Evolutionary conservation across 75 land plant species (phyloP), one percentile per base, ranked within the genome.

Genomic region (Picea sitchensis): DNA sequence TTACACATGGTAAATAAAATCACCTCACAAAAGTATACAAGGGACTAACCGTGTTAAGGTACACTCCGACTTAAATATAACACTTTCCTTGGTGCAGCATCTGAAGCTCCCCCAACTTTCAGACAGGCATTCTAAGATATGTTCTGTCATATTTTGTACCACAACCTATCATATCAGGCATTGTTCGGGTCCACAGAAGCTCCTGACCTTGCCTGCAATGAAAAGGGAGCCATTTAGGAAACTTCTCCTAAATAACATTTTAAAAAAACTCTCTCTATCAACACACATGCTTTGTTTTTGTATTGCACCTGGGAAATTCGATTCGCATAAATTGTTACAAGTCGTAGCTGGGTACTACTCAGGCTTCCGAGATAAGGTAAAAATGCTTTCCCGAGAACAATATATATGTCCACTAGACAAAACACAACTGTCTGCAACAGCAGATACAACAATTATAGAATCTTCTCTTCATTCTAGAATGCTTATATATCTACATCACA

Each of bases 261-360:
- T 20, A 31, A 18, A 31, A 8, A 34, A 51, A 30, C 11, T 3
- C 21, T 23, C 71, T 73, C 3, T 67, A 73, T 32, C 51, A 26
- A 20, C 21, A 63, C 20, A 34, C 12, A 69, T 72, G 32, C 32
- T 32, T 36, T 21, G 44, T 18, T 65, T 21, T 23, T 63, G 31
- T 44, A 41, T 26, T 75, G 36, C 59, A 87, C 89, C 89, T 86
- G 98, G 17, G 99, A 95, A 58, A 96, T 96, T 30, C 99, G 88
- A 79, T 96, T 95, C n/a, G 99, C 98, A 79, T 96, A 96, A 65
- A 96, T 93, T 3, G 99, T 96, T 36, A 96, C 98, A 75, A 96
- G 78, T 64, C 95, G 90, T 78, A 95, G 79, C 78, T 96, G 99
- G 32, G 98, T 95, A 84, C 95, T 95, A 79, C 87, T 96, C 51